Evolutionary conservation across 2,329 filamentous ascomycete genomes (phyloP), one percentile per base, ranked within the genome.

Genomic region (Cladophialophora exuberans): DNA sequence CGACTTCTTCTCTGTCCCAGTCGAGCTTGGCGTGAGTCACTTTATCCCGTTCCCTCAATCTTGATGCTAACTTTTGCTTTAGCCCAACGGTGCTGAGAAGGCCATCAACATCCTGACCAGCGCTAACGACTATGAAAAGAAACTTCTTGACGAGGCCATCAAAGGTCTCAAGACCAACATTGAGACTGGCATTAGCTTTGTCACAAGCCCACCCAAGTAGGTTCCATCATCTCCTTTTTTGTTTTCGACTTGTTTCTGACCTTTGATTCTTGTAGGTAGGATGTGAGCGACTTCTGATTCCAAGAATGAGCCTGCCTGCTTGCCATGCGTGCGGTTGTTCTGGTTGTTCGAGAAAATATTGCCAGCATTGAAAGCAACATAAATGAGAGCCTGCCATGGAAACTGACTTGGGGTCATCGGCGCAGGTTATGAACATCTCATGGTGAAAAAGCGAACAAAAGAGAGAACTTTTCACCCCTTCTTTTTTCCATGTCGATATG

Each of bases 1-100:
- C 62, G 92, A 99, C 53, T 99, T 89, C 82, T 99, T 99, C 84
- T 96, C 94, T 56, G 90, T 95, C 52, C 93, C 92, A 59, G 84
- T 97, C 65, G 90, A 96, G 79, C 90, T 99, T 65, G 94, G 94
- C 70, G 91, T 95, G 88, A 79, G 89, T 82, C 57, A 49, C 17
- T 26, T 42, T 10, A 15, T 22, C 36, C 17, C 25, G 28, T 20
- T 31, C 52, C 38, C 49, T 41, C 18, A 41, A 11, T 56, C 51
- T 31, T 47, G 51, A 39, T 52, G 47, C 67, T 72, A 65, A 72
- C 69, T 47, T 26, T 65, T 52, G 56, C 18, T 59, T 65, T 65
- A 96, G 90, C 81, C 85, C 72, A 85, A 85, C 66, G 94, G 94
- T 75, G 90, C 83, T 54, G 88, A 94, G 79, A 94, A 94, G 79